Evolutionary conservation across 2,329 filamentous ascomycete genomes (phyloP).

Genomic region (Leptographium procerum): DNA sequence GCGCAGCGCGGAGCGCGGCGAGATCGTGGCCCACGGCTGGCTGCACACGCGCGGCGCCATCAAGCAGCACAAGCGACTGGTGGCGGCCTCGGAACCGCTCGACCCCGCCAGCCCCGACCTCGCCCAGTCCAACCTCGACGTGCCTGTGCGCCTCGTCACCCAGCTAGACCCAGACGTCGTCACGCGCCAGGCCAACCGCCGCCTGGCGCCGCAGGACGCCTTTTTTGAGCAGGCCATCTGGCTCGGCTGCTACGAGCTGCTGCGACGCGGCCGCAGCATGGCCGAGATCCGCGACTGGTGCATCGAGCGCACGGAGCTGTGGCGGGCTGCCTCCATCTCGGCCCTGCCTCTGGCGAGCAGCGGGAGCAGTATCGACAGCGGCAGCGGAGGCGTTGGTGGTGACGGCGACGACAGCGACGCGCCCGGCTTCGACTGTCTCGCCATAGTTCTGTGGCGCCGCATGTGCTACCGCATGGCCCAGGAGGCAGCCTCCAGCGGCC

Average conservation of each 20-base stretch:
- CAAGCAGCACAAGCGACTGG: conserved; percentile 77
- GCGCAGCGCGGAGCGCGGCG: conserved; percentile 63
- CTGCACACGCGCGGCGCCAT: conserved; percentile 82
- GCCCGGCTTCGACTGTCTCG: conserved; percentile 27
- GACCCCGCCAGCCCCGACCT: conserved; percentile 50
- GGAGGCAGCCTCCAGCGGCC: conserved; percentile 50
- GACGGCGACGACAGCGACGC: conserved; percentile 34
- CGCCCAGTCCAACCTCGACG: conserved; percentile 43
- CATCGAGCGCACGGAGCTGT: conserved; percentile 71
- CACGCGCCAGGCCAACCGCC: conserved; percentile 59
- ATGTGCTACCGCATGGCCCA: conserved; percentile 65
- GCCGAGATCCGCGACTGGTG: conserved; percentile 76
- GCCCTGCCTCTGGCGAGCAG: conserved; percentile 48
- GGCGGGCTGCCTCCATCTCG: conserved; percentile 76
- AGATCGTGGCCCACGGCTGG: conserved; percentile 81
- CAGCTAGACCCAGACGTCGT: conserved; percentile 86
- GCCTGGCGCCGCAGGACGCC: conserved; percentile 70
- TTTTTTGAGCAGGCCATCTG: conserved; percentile 86
- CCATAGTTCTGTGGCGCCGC: conserved; percentile 59
- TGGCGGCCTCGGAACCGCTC: conserved; percentile 53
- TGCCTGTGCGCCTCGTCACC: conserved; percentile 57
- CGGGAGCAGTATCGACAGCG: conserved; percentile 22
- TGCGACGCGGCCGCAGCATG: conserved; percentile 70
- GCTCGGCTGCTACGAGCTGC: conserved; percentile 87
- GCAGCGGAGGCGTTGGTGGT: conserved; percentile 26